These are phyloP conservation scores for Atkinsonella hypoxylon DNA, from an alignment of 2,329 filamentous ascomycete genomes.

Conservation along the genomic window DNA sequence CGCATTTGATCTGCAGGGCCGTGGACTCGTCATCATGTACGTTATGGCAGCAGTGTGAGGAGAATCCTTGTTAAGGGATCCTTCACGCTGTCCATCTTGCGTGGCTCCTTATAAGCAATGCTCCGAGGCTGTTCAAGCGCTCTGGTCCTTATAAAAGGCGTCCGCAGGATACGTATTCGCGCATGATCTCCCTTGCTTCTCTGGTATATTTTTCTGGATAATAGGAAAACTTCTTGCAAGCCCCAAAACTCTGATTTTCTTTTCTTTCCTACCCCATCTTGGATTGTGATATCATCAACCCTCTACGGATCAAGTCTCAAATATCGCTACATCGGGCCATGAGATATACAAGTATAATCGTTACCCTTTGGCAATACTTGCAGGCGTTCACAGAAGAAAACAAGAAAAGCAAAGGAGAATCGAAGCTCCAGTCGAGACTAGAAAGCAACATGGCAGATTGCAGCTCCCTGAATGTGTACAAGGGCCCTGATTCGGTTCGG, in stretches of 20 bases:
- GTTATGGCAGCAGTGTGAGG: background rate
- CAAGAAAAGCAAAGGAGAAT: background rate
- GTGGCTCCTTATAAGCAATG: background rate
- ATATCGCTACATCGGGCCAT: background rate
- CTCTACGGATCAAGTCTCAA: background rate
- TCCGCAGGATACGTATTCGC: background rate
- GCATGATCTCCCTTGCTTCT: background rate
- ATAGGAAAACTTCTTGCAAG: background rate
- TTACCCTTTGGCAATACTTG: background rate
- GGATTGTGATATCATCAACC: background rate
- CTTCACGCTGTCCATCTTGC: background rate
- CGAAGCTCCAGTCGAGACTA: background rate
- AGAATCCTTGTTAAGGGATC: background rate
- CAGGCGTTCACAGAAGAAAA: background rate
- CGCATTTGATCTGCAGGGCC: background rate
- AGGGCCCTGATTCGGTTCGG: slow-evolving; percentile 41
- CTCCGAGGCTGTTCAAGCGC: background rate
- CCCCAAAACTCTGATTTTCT: background rate
- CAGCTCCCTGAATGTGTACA: slow-evolving; percentile 37
- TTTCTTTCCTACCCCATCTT: background rate
- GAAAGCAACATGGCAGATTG: background rate
- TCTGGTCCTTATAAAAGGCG: background rate
- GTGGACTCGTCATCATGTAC: background rate
- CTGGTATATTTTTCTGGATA: background rate
- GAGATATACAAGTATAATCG: background rate